Evolutionary conservation across 108 stramenopile genomes (phyloP), one percentile per base, ranked within the genome.

Genomic region (Fragilariopsis cylindrus): DNA sequence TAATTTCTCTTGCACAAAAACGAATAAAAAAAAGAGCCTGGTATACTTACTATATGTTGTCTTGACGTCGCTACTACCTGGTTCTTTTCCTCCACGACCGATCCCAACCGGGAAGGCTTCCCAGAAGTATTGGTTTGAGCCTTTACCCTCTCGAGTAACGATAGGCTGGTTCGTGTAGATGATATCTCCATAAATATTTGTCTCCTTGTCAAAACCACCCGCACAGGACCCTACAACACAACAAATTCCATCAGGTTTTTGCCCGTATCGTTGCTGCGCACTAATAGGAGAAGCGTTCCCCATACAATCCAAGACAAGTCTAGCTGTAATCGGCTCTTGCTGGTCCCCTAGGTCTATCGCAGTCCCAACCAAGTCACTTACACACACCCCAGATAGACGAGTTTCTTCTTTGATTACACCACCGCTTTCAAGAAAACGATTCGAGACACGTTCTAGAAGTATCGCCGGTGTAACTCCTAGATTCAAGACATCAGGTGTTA

Each of bases 81-180:
- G 90, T 60, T 70, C 76, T 4, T 57, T 60, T 46, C 81, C 81
- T 6, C 85, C 90, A n/a, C 88, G 74, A 1, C 95, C 96, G 52
- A 93, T 92, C 3, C 90, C 87, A 13, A 96, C 96, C 16, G 97
- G 97, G 70, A 98, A 98, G 3, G 96, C 93, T 60, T 98, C 97
- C 97, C 97, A 98, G 79, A 98, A 98, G 72, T 98, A 97, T 64
- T 98, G 97, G 52, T 89, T 86, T 12, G 82, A 64, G 8, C 88
- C 85, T 66, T 88, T 88, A 66, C 80, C 82, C 49, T 87, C 52
- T 16, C 46, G 16, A 2, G 55, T 58, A 7, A 69, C 65, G 44
- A 94, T 95, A 56, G 89, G 87, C 3, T 80, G 81, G 70, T 97
- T 95, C 7, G 93, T 96, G 82, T 96, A 97, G 46, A 98, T 98